Evolutionary conservation across 495 filamentous ascomycete genomes (phyloP).

Genomic region (Zalerion maritima): DNA sequence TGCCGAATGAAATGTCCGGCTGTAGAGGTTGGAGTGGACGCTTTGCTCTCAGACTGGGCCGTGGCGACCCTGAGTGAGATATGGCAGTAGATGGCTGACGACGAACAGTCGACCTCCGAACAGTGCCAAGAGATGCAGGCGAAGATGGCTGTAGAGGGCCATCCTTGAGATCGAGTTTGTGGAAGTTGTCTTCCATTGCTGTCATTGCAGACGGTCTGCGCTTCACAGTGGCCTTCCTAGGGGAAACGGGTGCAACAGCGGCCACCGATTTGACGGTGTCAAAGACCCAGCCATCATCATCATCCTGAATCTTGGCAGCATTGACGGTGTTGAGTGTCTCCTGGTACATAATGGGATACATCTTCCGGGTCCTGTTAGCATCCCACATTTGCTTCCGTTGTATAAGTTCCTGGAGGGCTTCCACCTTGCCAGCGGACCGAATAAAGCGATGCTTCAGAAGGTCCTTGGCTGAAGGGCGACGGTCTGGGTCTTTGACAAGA

Average conservation of each 20-base stretch:
- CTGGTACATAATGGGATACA: constrained; percentile 68
- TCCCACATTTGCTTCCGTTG: constrained; percentile 70
- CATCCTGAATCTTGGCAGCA: constrained; percentile 44
- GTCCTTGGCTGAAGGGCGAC: constrained; percentile 71
- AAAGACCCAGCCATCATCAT: constrained; percentile 92
- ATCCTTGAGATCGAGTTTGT: constrained; percentile 45
- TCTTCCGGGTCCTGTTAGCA: constrained; percentile 42
- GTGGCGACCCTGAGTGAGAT: constrained; percentile 25
- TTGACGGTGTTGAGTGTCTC: constrained; percentile 72
- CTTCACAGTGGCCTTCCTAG: constrained; percentile 27
- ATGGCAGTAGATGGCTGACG: constrained; percentile 38
- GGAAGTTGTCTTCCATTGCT: constrained; percentile 40
- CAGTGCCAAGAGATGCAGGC: constrained; percentile 27
- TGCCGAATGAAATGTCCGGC: constrained; percentile 79
- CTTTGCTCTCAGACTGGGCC: constrained; percentile 45
- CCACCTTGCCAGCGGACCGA: constrained; percentile 66
- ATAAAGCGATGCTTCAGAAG: constrained; percentile 86
- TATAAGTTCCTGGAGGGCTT: constrained; percentile 75
- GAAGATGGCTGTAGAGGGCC: constrained; percentile 36
- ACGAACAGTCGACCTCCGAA: constrained; percentile 34
- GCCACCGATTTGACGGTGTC: constrained; percentile 67
- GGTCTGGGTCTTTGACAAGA: constrained; percentile 77
- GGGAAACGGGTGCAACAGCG: too few relatives aligned
- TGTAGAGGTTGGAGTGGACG: constrained; percentile 67
- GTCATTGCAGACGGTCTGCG: constrained; percentile 37